Base-by-base conservation (phyloP, 495 filamentous ascomycete genomes). In the Wilcoxina mikolae region DNA sequence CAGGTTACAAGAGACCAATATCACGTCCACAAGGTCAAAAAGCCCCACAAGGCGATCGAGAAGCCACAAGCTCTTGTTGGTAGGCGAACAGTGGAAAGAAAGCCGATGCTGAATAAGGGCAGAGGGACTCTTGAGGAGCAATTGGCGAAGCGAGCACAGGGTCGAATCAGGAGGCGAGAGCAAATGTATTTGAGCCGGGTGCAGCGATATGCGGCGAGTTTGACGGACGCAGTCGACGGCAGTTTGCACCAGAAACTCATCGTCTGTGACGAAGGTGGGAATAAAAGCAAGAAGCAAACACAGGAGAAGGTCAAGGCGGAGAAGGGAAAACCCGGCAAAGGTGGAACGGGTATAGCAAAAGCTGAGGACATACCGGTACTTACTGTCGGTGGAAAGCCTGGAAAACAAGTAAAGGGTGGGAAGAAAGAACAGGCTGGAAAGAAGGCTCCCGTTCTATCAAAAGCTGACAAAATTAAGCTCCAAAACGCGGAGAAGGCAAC, bases 141-240 rank as follows among this genome's bases (percentile, higher is more conserved):
- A 1, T 2, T 1, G 24, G 25, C 10, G 3, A 49, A 29, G 27
- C 41, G 43, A 26, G 24, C 20, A 23, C 18, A 22, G n/a, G 38
- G 53, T 2, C 27, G 44, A 15, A 33, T 45, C 4, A 65, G 64
- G 38, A 70, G 66, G 54, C 67, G 66, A 1, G 76, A 82, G 54
- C 74, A 77, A 54, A 60, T 67, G 49, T 74, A 73, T 61, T 78
- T 81, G 73, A 70, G 70, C 0, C 78, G 83, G 51, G 83, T 84
- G 68, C 70, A 69, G 44, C 68, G 71, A 2, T 89, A 87, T 64
- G 80, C 84, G 1, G 81, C 76, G 10, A 85, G 82, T 67, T 68
- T 89, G 27, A 81, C 81, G 0, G 80, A 80, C 46, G 69, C 77
- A 5, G 68, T 71, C 2, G 82, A 82, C 3, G 80, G 77, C 53